Evolutionary conservation across 257 asterid species (phyloP), one percentile per base, ranked within the genome.

Genomic region (Lycium barbarum): DNA sequence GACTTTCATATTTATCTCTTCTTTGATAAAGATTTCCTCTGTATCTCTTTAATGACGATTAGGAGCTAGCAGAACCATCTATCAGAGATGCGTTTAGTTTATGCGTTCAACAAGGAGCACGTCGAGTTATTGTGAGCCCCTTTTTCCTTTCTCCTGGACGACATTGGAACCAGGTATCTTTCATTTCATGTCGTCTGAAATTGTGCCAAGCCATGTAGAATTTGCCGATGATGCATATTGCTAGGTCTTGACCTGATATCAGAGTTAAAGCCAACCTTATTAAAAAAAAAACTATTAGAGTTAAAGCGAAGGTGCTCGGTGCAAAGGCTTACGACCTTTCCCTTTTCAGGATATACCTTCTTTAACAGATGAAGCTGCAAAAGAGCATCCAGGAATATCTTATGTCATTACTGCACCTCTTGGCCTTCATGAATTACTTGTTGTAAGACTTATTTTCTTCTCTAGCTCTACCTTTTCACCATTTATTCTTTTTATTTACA

Each of bases 1-100:
- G 14, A 51, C 26, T 13, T 33, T 76, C 14, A 76, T 76, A 14
- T 38, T 51, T 26, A 59, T 81, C 57, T 81, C 82, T 79, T 84
- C n/a, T 12, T 8, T 70, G 85, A 80, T 63, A 51, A 72, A 26
- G 33, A 26, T 70, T 51, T 51, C 4, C 62, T 22, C 11, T 51
- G 47, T 22, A 59, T 81, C 57, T 81, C 82, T 79, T 84, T 22
- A 9, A 10, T 68, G 84, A 78, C 68, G 43, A 72, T 35, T 85
- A 97, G 98, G 99, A 97, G 88, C 89, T 95, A 81, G 98, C 99
- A 43, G 97, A 95, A 86, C 99, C 99, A 33, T 94, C 98, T 36
- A 97, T 97, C 83, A 89, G 87, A 90, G 93, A 91, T 88, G 99
- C 99, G 84, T 97, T 94, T 85, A 58, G 83, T 82, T 89, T 88